Percentiles rank a stretch among this genome's conserved stretches.
Evolutionary conservation across 2,329 filamentous ascomycete species (phyloP).

Genomic region (Penicillium sp.): DNA sequence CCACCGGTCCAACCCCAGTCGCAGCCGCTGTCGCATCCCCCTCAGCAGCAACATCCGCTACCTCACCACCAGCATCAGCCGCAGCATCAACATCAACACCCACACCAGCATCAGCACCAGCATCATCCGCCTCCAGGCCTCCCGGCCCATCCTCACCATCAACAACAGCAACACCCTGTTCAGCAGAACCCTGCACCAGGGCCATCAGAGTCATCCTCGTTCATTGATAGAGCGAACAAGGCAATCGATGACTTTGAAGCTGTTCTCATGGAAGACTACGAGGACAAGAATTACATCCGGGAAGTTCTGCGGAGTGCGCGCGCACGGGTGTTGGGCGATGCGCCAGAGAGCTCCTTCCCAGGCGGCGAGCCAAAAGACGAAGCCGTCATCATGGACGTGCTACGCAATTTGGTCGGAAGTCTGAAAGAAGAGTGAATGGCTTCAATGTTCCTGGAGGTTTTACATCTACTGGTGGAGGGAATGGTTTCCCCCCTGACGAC

Average conservation of each 20-base stretch:
- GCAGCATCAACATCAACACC: constrained; percentile 8
- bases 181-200: constrained; percentile 20
- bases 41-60: constrained; percentile 8
- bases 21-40: constrained; percentile 12
- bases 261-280: constrained; percentile 39
- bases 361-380: constrained; percentile 39
- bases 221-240: constrained; percentile 36
- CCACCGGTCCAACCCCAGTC: constrained; percentile 12
- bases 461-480: constrained; percentile 4
- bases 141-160: constrained; percentile 11
- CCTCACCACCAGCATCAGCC: constrained; percentile 5
- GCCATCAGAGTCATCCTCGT: constrained; percentile 28
- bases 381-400: constrained; percentile 36
- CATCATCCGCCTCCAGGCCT: constrained; percentile 19
- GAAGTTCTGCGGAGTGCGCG: constrained; percentile 38
- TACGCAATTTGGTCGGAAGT: constrained; percentile 34
- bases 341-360: constrained; percentile 36
- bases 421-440: constrained; percentile 29
- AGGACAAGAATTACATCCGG: constrained; percentile 40
- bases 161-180: constrained; percentile 17
- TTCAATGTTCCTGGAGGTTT: neutral
- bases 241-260: constrained; percentile 40
- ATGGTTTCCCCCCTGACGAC: constrained; percentile 17
- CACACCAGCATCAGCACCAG: constrained; percentile 20
- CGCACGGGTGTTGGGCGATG: constrained; percentile 33